Percentiles rank a stretch among this genome's conserved stretches.
phyloP scores from a whole-genome alignment of 192 early-diverging fungal species.

The Podila verticillata region DNA sequence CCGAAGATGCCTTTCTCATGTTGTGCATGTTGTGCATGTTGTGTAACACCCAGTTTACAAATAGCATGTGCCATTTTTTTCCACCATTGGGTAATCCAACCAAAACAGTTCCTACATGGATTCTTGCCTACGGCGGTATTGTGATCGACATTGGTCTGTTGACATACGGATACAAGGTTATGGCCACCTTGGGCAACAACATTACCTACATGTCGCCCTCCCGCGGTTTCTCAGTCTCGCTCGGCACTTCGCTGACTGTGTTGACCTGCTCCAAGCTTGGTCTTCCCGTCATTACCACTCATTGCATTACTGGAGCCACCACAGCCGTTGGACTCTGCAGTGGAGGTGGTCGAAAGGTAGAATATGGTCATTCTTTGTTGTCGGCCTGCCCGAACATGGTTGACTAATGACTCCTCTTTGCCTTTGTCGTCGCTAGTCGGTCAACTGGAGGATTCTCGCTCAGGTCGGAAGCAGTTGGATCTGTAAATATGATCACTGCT shows the following conservation, averaged over 20 bases:
- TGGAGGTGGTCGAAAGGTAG: slow-evolving; percentile 52
- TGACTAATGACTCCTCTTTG: not conserved
- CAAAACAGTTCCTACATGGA: slow-evolving; percentile 71
- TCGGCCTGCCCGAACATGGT: not conserved
- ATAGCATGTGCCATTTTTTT: no score
- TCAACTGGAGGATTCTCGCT: slow-evolving; percentile 82
- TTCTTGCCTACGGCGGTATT: slow-evolving; percentile 77
- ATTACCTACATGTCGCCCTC: slow-evolving; percentile 85
- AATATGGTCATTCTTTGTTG: not conserved
- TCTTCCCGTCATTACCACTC: slow-evolving; percentile 90
- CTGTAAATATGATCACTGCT: not conserved
- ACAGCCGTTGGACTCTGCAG: slow-evolving; percentile 77
- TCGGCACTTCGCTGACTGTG: slow-evolving; percentile 84
- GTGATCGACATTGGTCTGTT: slow-evolving; percentile 81
- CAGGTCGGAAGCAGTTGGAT: slow-evolving; percentile 78
- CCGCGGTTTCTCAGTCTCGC: slow-evolving; percentile 83
- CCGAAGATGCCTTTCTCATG: not conserved
- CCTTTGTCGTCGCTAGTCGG: slow-evolving; percentile 41
- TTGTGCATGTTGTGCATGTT: no score
- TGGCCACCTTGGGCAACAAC: slow-evolving; percentile 84
- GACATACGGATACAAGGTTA: slow-evolving; percentile 79
- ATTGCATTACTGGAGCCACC: slow-evolving; percentile 87
- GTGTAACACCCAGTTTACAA: no score
- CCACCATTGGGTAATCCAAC: not conserved
- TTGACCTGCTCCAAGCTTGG: slow-evolving; percentile 84